Evolutionary conservation across 805 yeast genomes (phyloP).

Genomic region (Candida caryicola): DNA sequence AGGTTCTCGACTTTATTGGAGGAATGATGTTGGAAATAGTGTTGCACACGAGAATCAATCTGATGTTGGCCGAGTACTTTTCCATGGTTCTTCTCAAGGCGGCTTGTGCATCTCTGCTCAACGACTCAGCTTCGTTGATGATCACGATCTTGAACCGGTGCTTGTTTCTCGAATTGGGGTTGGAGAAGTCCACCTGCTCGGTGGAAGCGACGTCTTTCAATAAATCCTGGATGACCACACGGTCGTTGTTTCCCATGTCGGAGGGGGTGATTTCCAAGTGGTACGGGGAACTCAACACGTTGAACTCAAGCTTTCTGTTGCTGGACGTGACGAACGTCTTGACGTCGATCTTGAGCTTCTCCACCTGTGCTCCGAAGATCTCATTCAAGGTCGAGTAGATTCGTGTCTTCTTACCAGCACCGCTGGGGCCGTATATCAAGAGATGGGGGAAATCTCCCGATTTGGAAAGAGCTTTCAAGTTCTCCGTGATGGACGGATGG

Average conservation of each 20-base stretch:
- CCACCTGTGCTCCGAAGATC: conserved; percentile 79
- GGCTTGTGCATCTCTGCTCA: conserved; percentile 92
- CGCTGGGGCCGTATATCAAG: conserved; percentile 90
- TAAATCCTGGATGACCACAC: conserved; percentile 91
- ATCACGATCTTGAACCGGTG: conserved; percentile 76
- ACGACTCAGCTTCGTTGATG: conserved; percentile 87
- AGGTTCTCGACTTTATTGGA: conserved; percentile 91
- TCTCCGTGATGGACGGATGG: conserved; percentile 61
- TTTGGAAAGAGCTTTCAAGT: conserved; percentile 56
- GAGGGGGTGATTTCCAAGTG: conserved; percentile 96
- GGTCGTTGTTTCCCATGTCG: conserved; percentile 93
- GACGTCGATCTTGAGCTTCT: conserved; percentile 80
- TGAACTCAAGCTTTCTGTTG: conserved; percentile 81
- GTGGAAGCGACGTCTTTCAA: conserved; percentile 93
- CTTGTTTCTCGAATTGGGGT: conserved; percentile 38
- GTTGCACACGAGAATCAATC: conserved; percentile 82
- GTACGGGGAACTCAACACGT: conserved; percentile 85
- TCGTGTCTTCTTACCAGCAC: conserved; percentile 96
- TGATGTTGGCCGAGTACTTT: conserved; percentile 81
- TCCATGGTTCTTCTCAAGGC: conserved; percentile 96
- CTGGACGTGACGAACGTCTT: conserved; percentile 75
- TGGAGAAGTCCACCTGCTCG: conserved; percentile 83
- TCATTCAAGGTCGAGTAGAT: conserved; percentile 75
- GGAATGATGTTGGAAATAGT: conserved; percentile 88
- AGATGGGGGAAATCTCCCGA: conserved; percentile 92